These are phyloP conservation scores for Tuber borchii DNA, from an alignment of 495 filamentous ascomycete species.

Conservation along the genomic window DNA sequence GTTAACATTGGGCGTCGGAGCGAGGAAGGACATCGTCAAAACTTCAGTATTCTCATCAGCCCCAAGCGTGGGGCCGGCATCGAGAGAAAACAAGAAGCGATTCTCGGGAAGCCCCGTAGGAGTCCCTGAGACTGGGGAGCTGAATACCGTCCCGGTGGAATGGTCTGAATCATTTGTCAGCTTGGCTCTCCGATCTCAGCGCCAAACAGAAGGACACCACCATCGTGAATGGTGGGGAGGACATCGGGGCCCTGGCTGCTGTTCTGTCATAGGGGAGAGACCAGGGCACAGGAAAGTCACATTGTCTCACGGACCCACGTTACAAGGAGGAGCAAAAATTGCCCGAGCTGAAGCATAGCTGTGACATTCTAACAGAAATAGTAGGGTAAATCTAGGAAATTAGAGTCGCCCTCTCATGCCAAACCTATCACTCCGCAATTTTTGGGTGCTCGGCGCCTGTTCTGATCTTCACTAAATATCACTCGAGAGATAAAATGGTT, in stretches of 20 bases:
- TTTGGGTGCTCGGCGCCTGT: not conserved
- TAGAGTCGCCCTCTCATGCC: not conserved
- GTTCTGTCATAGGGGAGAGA: not conserved
- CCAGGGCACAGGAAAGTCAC: not conserved
- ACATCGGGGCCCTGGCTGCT: not conserved
- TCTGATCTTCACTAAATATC: not conserved
- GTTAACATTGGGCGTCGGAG: not conserved
- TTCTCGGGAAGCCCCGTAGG: not conserved
- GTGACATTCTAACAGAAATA: not conserved
- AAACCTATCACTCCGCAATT: not conserved
- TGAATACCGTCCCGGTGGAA: not conserved
- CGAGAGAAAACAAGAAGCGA: not conserved
- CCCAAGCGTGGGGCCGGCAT: not conserved
- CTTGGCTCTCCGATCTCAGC: not conserved
- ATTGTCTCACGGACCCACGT: not conserved
- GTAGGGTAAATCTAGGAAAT: not conserved
- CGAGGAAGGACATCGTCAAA: not conserved
- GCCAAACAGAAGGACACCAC: not conserved
- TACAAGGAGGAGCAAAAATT: not conserved
- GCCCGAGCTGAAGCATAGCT: not conserved
- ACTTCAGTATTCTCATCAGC: not conserved
- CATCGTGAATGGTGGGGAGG: not conserved
- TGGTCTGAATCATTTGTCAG: not conserved
- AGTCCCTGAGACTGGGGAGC: not conserved
- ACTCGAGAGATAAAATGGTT: not conserved